Conservation (phyloP, 805 yeast genomes). For the Huiozyma naganishii region DNA sequence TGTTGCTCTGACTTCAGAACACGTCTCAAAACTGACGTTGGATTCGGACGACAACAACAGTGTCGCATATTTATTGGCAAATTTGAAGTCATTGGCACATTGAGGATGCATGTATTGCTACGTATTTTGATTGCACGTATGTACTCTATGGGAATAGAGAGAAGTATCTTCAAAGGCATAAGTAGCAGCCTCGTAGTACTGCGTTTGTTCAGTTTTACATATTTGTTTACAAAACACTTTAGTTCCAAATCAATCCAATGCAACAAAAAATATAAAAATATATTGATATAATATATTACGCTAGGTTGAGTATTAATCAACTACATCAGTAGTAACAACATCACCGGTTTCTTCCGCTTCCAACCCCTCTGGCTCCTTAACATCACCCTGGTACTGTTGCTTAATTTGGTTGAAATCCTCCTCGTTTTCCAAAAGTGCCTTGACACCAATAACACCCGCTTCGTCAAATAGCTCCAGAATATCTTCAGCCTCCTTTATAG, state of each 20-base stretch:
- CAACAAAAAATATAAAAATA: too few relatives aligned
- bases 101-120: not conserved
- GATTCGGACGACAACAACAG: constrained; percentile 11
- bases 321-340: constrained; percentile 7
- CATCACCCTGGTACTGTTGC: constrained; percentile 31
- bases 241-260: too few relatives aligned
- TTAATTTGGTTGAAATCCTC: constrained; percentile 49
- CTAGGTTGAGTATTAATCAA: constrained; percentile 3
- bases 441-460: constrained; percentile 76
- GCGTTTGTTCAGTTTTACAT: too few relatives aligned
- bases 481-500: constrained; percentile 69
- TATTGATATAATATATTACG: too few relatives aligned
- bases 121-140: too few relatives aligned
- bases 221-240: too few relatives aligned
- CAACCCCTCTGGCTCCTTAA: not conserved
- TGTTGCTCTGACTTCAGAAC: too few relatives aligned
- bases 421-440: constrained; percentile 64
- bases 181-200: too few relatives aligned
- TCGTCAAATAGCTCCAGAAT: constrained; percentile 65
- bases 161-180: too few relatives aligned
- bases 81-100: constrained; percentile 19
- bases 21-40: too few relatives aligned
- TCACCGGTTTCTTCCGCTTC: not conserved
- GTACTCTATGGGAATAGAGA: too few relatives aligned
- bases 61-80: constrained; percentile 25